These are phyloP conservation scores for Amanita brunnescens DNA, from an alignment of 768 basidiomycete species.

Conservation along the genomic window DNA sequence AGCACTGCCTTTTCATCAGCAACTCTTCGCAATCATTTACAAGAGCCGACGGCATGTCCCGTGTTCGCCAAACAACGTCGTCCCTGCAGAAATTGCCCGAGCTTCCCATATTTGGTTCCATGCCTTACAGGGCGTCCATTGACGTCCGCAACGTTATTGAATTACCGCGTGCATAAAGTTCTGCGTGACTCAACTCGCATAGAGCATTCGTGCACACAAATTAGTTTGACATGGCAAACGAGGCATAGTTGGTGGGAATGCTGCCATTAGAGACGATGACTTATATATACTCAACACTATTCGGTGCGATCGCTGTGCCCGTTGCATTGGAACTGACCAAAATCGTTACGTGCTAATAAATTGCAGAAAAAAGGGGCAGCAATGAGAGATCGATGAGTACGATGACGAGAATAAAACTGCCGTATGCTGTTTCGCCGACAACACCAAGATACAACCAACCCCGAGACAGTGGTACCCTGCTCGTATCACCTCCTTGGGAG, in stretches of 20 bases:
- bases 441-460: conserved; percentile 7
- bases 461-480: conserved; percentile 70
- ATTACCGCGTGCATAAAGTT: neutral
- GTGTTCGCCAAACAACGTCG: neutral
- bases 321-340: conserved; percentile 1
- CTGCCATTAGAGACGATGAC: conserved; percentile 5
- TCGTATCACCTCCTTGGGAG: conserved; percentile 77
- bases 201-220: neutral
- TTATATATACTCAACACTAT: conserved; percentile 6
- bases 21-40: neutral
- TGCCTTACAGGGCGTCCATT: neutral
- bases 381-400: conserved; percentile 4
- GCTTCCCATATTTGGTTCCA: neutral
- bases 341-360: neutral
- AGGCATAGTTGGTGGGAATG: conserved; percentile 4
- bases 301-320: neutral
- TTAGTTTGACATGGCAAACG: conserved; percentile 2
- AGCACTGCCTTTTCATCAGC: neutral
- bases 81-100: neutral
- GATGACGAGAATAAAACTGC: conserved; percentile 6
- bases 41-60: neutral
- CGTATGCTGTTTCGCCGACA: conserved; percentile 5
- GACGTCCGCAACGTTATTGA: neutral
- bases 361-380: neutral
- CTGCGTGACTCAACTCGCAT: neutral